Base-by-base conservation (phyloP, 2,329 filamentous ascomycete species). In the Clonostachys byssicola region DNA sequence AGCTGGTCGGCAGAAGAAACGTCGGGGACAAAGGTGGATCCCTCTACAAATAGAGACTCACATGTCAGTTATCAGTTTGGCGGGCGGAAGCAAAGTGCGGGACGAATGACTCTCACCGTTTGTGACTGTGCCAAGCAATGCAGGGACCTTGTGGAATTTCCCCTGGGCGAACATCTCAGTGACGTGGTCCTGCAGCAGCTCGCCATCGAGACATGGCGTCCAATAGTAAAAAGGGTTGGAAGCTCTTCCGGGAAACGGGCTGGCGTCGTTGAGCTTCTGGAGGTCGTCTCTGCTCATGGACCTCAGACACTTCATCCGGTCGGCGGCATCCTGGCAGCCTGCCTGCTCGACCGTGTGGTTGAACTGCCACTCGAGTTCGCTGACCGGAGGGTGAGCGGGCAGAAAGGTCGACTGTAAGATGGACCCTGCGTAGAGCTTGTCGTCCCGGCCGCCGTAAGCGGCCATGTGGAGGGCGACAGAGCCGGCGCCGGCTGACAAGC, bases 401-500 rank as follows among this genome's bases (percentile, higher is more conserved):
- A 75, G 72, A 59, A 78, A 80, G 6, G 72, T 58, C 12, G 73
- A 74, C 55, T 78, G 70, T 18, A 66, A 59, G 16, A 77, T 68
- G 47, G 61, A 73, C 6, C 69, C 75, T 1, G 62, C 60, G 52
- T 78, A 79, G 20, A 78, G 66, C 5, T 53, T 43, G 17, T 74
- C 69, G 49, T 75, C 59, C 18, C 66, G 67, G 12, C 71, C 73
- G 20, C 66, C 67, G 49, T 74, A 70, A 2, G 74, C 72, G 1
- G 68, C 61, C 3, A 81, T 59, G 47, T 81, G 78, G 50, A 80
- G 65, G 4, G 72, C 70, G 1, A 84, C 79, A 12, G 78, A 80
- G 4, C 77, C 80, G 5, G 70, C 81, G 6, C 83, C 82, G 3
- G 82, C 78, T 4, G 78, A 83, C n/a, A 74, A 73, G 4, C 82